phyloP scores from a whole-genome alignment of 2,329 filamentous ascomycete species.

The Plenodomus biglobosus region DNA sequence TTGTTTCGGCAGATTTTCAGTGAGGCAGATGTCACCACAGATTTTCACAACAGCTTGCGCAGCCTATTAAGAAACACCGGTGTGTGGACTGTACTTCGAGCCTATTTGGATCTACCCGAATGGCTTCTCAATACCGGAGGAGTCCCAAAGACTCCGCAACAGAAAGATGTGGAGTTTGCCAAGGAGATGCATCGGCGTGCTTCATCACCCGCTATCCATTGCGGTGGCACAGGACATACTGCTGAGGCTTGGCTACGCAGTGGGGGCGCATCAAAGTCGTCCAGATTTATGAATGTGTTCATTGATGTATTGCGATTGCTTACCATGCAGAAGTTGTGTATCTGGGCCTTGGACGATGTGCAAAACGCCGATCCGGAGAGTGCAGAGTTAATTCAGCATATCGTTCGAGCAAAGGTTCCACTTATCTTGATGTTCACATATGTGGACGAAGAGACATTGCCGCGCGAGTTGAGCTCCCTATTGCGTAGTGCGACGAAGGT shows the following conservation, averaged over 20 bases:
- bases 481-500: constrained; percentile 61
- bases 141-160: constrained; percentile 26
- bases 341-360: constrained; percentile 83
- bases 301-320: constrained; percentile 82
- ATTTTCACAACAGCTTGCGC: constrained; percentile 62
- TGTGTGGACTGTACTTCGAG: constrained; percentile 60
- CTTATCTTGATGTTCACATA: constrained; percentile 69
- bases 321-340: constrained; percentile 81
- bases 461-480: constrained; percentile 41
- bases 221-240: constrained; percentile 39
- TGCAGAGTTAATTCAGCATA: constrained; percentile 77
- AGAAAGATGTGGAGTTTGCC: constrained; percentile 21
- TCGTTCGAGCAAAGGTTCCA: constrained; percentile 75
- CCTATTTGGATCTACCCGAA: constrained; percentile 65
- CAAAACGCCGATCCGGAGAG: constrained; percentile 90
- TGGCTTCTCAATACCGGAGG: constrained; percentile 55
- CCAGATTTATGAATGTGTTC: constrained; percentile 83
- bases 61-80: constrained; percentile 54
- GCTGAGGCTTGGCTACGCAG: constrained; percentile 51
- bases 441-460: constrained; percentile 45
- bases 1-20: constrained; percentile 66
- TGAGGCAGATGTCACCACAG: constrained; percentile 62
- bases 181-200: constrained; percentile 24
- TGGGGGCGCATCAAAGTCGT: constrained; percentile 54
- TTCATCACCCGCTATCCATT: constrained; percentile 42